These are phyloP conservation scores for Planoprotostelium fungivorum DNA, from an alignment of 78 protist genomes.

Conservation along the genomic window DNA sequence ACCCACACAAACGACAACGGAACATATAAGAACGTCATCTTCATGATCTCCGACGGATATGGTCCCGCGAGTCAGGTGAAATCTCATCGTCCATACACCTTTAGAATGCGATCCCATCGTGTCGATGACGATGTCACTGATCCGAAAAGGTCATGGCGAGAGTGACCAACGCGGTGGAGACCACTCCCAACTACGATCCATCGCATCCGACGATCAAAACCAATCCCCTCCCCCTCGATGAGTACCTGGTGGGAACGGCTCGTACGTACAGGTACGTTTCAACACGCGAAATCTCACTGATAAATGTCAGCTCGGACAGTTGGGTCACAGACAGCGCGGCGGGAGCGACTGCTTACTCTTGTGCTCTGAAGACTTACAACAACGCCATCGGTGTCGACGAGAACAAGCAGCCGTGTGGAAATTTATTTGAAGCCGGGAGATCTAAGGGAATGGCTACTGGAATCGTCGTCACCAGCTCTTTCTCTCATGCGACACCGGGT, in stretches of 20 bases:
- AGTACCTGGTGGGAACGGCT: conserved; percentile 23
- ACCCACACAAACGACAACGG: neutral
- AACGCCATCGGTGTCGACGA: conserved; percentile 56
- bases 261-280: conserved; percentile 2
- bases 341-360: conserved; percentile 73
- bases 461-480: conserved; percentile 46
- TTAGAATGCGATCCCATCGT: too few relatives aligned
- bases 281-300: neutral
- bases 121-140: neutral
- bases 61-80: neutral
- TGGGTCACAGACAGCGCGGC: conserved; percentile 74
- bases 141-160: conserved; percentile 17
- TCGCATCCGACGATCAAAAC: neutral
- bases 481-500: conserved; percentile 77
- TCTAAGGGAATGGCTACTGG: conserved; percentile 51
- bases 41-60: conserved; percentile 47
- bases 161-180: neutral
- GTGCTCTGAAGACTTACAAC: conserved; percentile 54
- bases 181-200: too few relatives aligned
- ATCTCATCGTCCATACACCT: neutral
- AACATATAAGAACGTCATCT: conserved; percentile 11
- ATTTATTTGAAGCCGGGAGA: conserved; percentile 64
- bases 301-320: neutral
- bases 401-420: conserved; percentile 18
- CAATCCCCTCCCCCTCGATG: conserved; percentile 11